Base-by-base conservation (phyloP, 2,329 filamentous ascomycete species). In the Teratosphaeria viscida region DNA sequence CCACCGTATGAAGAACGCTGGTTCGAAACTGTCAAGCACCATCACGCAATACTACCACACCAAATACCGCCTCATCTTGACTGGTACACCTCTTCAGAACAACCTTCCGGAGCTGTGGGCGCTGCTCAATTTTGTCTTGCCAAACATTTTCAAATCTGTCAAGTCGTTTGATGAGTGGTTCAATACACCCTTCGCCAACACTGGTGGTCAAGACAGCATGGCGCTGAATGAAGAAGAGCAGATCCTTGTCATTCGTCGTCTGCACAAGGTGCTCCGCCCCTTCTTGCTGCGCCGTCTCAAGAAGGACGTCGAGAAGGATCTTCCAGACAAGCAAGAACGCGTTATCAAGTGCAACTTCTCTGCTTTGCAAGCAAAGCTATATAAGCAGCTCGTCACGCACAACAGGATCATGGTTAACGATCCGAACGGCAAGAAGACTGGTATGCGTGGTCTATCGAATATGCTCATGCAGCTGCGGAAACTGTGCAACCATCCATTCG, bases 161-260 rank as follows among this genome's bases (percentile, higher is more conserved):
- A 96, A 94, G 73, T 97, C 92, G 1, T 99, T 99, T 71, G 94
- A 99, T 73, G 94, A 99, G 74, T 99, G 94, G 94, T 99, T 99
- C 85, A 99, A 97, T 73, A 99, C 94, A 29, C 94, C 94, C 0
- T 99, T 99, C 74, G 94, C 94, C 67, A 99, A 99, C 73, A 99
- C 94, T 5, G 94, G 94, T 75, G 87, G 90, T 49, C 92, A 97
- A 76, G 94, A 99, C 76, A 96, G 94, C 80, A 99, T 99, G 89
- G 92, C 97, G 72, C 81, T 99, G 63, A 95, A 89, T 12, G 94
- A 99, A 94, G 94, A 99, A 94, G 94, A 99, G 76, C 91, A 96
- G 73, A 85, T 99, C 75, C 88, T 99, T 60, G 91, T 99, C 70
- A 99, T 99, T 82, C 89, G 92, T 72, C 92, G 94, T 81, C 82